A percentile compares a stretch with the other conserved stretches of the same genome.
Evolutionary conservation across 345 rosid genomes (phyloP).

Genomic region (Salix viminalis): DNA sequence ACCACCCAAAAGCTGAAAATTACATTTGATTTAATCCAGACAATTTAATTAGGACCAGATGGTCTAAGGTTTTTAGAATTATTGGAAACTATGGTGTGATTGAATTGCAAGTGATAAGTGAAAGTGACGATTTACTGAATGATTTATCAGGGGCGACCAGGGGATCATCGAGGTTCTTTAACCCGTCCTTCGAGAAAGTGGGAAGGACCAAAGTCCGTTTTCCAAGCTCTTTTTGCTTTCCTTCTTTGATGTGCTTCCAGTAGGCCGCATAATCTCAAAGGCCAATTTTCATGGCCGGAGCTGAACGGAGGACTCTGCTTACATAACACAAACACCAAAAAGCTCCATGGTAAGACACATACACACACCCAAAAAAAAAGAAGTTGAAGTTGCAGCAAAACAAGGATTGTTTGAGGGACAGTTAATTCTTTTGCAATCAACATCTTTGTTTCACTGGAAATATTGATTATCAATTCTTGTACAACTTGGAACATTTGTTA

Average conservation of each 20-base stretch:
- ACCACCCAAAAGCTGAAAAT: not conserved
- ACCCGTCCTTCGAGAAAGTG: constrained; percentile 32
- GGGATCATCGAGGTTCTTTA: constrained; percentile 42
- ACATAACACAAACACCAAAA: not conserved
- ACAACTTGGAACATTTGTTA: constrained; percentile 34
- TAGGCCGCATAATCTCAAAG: not conserved
- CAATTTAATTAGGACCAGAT: not conserved
- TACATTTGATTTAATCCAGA: not conserved
- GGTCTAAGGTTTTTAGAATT: not conserved
- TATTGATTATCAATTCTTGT: constrained; percentile 31
- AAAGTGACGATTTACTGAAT: not conserved
- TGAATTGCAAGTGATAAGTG: not conserved
- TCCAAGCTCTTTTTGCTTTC: constrained; percentile 71
- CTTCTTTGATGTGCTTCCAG: constrained; percentile 46
- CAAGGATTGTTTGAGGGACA: constrained; percentile 8
- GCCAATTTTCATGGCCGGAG: constrained; percentile 12
- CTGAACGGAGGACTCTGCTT: constrained; percentile 6
- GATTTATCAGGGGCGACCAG: constrained; percentile 43
- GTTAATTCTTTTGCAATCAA: constrained; percentile 23
- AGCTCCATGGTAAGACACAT: constrained; percentile 5
- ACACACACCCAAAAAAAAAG: not conserved
- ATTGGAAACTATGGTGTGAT: not conserved
- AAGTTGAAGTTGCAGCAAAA: constrained; percentile 10
- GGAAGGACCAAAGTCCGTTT: constrained; percentile 50
- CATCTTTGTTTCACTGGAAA: constrained; percentile 20